These are phyloP conservation scores for Solanum hybrid DNA, from an alignment of 305 asterid species.

Conservation along the genomic window DNA sequence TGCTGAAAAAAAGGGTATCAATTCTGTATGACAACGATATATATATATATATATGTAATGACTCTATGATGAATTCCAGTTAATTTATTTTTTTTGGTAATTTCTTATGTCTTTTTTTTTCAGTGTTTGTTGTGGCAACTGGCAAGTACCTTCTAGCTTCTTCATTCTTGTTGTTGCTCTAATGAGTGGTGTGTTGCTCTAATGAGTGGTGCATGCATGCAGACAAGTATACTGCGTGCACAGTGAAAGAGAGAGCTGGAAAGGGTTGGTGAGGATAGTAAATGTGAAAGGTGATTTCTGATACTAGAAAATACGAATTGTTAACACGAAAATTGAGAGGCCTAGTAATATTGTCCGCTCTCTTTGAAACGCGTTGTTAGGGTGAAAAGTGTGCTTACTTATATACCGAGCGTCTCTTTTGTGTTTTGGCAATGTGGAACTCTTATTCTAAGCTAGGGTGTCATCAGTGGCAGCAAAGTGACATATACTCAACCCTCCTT, in stretches of 20 bases:
- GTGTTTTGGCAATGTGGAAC: neutral
- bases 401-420: neutral
- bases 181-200: neutral
- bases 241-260: conserved; percentile 1
- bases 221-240: neutral
- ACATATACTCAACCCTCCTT: neutral
- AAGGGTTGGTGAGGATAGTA: conserved; percentile 28
- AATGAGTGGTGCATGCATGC: conserved; percentile 5
- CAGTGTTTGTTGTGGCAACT: neutral
- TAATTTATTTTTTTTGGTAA: neutral
- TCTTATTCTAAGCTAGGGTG: neutral
- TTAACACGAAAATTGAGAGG: neutral
- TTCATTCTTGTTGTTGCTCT: neutral
- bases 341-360: neutral
- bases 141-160: neutral
- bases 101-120: neutral
- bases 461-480: neutral
- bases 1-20: neutral
- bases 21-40: neutral
- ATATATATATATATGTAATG: neutral
- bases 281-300: conserved; percentile 25
- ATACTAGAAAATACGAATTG: neutral
- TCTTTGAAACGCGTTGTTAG: neutral
- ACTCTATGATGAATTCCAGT: neutral
- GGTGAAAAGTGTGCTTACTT: neutral